Evolutionary conservation across 2,329 filamentous ascomycete genomes (phyloP).

Genomic region (Penicillium sp.): DNA sequence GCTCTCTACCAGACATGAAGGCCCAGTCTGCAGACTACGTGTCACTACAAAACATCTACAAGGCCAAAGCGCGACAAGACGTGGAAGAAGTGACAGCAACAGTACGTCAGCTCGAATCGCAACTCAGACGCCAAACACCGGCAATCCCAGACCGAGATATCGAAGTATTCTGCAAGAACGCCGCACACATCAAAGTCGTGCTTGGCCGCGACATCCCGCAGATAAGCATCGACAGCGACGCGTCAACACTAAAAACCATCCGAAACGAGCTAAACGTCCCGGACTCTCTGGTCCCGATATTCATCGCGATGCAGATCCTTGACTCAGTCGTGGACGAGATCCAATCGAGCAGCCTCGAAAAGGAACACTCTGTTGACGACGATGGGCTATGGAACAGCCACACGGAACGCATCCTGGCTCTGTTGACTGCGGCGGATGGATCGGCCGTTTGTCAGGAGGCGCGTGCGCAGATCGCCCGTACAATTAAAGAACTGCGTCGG

Average conservation of each 20-base stretch:
- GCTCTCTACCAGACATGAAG: conserved; percentile 95
- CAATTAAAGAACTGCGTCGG: conserved; percentile 67
- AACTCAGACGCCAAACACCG: conserved; percentile 46
- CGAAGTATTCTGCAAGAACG: conserved; percentile 92
- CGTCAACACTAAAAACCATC: conserved; percentile 43
- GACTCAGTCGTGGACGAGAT: conserved; percentile 55
- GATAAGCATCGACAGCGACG: conserved; percentile 39
- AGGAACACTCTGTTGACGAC: conserved; percentile 32
- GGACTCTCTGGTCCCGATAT: conserved; percentile 65
- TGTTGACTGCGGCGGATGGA: conserved; percentile 40
- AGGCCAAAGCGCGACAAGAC: conserved; percentile 77
- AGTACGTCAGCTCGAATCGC: conserved; percentile 57
- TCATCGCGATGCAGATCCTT: conserved; percentile 59
- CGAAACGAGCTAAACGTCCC: conserved; percentile 43
- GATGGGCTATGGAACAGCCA: conserved; percentile 33
- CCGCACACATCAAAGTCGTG: conserved; percentile 86
- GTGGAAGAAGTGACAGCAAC: conserved; percentile 68
- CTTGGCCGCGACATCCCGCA: conserved; percentile 59
- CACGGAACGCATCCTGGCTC: conserved; percentile 28
- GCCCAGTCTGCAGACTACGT: conserved; percentile 88
- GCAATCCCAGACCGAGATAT: conserved; percentile 69
- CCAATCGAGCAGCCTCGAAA: conserved; percentile 35
- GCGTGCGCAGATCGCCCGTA: conserved; percentile 53
- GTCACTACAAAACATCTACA: conserved; percentile 88
- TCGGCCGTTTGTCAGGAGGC: conserved; percentile 49